Evolutionary conservation across 805 yeast genomes (phyloP), one percentile per base, ranked within the genome.

Genomic region (Tanozyma kutaoensis): DNA sequence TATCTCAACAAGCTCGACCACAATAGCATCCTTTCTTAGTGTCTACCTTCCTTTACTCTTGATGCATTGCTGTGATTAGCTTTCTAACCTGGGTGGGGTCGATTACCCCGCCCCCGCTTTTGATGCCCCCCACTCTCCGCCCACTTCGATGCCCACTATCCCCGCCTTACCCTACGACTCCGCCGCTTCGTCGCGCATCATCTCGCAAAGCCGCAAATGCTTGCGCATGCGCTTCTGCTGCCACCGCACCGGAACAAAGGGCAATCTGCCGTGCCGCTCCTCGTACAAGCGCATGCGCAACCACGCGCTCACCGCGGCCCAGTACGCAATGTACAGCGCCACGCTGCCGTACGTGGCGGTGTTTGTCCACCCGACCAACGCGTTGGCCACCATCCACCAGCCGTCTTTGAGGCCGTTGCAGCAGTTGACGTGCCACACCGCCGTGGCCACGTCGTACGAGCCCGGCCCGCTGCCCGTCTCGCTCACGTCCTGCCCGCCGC

Each of bases 381-480:
- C 65, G 27, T 58, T 59, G 33, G 55, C 50, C 12, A 58, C 51
- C 66, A 60, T 59, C 66, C 66, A 59, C 49, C 61, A 55, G 7
- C 17, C 17, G 17, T 15, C 17, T 5, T 5, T 15, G 17, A 15
- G 17, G 14, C 94, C 93, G 48, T 84, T 84, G 55, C 96, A 85
- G 50, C 95, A 84, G 52, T 85, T 82, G 15, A 85, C 94, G 48
- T 85, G 96, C 96, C 96, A 85, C 2, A 85, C 74, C 5, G 91
- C 73, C 25, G 63, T 68, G 13, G 67, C 38, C 14, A 85, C 75
- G 42, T 85, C 94, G 44, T 85, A 85, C 0, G 93, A 78, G 0
- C 96, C 96, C 0, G 95, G 95, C 0, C 96, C 96, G 22, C 77
- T 76, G 2, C 96, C 96, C 1, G 76, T 69, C 52, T 85, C 96